Percentiles rank a stretch among this genome's conserved stretches.
Conservation (phyloP, 2,329 filamentous ascomycete genomes). For the Calonectria pauciramosa region DNA sequence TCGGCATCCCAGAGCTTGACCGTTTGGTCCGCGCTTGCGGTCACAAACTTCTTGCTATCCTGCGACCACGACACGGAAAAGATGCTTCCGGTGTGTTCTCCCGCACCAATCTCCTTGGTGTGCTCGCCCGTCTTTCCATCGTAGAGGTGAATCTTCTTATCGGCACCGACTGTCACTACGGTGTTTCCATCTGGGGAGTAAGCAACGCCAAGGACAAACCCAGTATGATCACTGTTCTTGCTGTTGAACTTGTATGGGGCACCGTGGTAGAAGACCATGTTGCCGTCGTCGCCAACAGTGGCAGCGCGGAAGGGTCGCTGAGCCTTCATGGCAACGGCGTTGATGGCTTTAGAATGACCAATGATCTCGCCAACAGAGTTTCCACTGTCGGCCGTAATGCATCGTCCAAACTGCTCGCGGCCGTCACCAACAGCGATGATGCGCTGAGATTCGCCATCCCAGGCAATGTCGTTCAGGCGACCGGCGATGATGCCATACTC, state of each 20-base stretch:
- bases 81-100: constrained; percentile 92
- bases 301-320: constrained; percentile 92
- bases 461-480: constrained; percentile 95
- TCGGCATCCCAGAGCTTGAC: constrained; percentile 96
- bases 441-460: constrained; percentile 96
- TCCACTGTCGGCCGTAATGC: constrained; percentile 94
- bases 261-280: constrained; percentile 92
- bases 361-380: constrained; percentile 96
- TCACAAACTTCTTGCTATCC: constrained; percentile 89
- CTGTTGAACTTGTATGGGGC: constrained; percentile 96
- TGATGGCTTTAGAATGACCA: constrained; percentile 92
- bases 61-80: constrained; percentile 92
- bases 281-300: constrained; percentile 91
- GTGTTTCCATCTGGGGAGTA: constrained; percentile 90
- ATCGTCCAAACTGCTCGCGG: constrained; percentile 92
- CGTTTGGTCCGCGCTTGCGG: constrained; percentile 93
- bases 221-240: constrained; percentile 85
- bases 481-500: constrained; percentile 96
- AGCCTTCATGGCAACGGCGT: constrained; percentile 89
- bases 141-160: constrained; percentile 92
- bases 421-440: constrained; percentile 97
- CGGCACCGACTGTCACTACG: constrained; percentile 92
- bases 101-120: constrained; percentile 81
- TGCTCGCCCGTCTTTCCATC: constrained; percentile 95
- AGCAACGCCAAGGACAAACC: constrained; percentile 88